Evolutionary conservation across 768 basidiomycete species (phyloP).

Genomic region (Tulasnella sp.): DNA sequence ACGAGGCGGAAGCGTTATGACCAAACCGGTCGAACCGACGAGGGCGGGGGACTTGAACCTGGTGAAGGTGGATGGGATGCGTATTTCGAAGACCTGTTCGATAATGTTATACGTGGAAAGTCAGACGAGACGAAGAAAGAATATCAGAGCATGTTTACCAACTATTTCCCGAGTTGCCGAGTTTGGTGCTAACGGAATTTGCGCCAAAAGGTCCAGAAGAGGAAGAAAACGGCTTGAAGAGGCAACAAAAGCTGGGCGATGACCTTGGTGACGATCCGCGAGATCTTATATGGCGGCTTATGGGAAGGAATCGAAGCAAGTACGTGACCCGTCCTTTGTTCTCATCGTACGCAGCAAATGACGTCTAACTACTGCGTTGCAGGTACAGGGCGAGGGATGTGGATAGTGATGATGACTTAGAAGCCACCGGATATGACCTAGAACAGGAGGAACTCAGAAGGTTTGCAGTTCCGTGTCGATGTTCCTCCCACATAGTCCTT

Average conservation of each 20-base stretch:
- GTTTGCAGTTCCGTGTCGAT: conserved; percentile 6
- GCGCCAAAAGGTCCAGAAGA: conserved; percentile 67
- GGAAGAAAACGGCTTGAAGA: conserved; percentile 74
- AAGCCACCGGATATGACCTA: conserved; percentile 17
- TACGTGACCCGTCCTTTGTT: not conserved
- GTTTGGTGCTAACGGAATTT: not conserved
- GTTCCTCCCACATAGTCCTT: not conserved
- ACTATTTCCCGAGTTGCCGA: not conserved
- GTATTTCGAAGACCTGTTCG: conserved; percentile 87
- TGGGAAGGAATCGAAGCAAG: conserved; percentile 16
- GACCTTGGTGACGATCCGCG: conserved; percentile 2
- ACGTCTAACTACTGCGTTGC: not conserved
- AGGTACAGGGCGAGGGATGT: conserved; percentile 13
- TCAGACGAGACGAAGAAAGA: conserved; percentile 89
- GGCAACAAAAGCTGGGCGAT: too few relatives aligned
- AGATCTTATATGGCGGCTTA: conserved; percentile 17
- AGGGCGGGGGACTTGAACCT: conserved; percentile 53
- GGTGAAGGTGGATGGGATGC: conserved; percentile 90
- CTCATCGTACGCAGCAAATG: not conserved
- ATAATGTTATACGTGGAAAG: conserved; percentile 73
- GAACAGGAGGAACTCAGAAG: conserved; percentile 20
- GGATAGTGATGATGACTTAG: conserved; percentile 24
- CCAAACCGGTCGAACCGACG: conserved; percentile 74
- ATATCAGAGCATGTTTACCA: conserved; percentile 68
- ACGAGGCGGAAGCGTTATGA: conserved; percentile 73